A percentile compares a stretch with the other conserved stretches of the same genome.
These are phyloP conservation scores for Aspergillus cejpii DNA, from an alignment of 2,329 filamentous ascomycete genomes.

Conservation along the genomic window DNA sequence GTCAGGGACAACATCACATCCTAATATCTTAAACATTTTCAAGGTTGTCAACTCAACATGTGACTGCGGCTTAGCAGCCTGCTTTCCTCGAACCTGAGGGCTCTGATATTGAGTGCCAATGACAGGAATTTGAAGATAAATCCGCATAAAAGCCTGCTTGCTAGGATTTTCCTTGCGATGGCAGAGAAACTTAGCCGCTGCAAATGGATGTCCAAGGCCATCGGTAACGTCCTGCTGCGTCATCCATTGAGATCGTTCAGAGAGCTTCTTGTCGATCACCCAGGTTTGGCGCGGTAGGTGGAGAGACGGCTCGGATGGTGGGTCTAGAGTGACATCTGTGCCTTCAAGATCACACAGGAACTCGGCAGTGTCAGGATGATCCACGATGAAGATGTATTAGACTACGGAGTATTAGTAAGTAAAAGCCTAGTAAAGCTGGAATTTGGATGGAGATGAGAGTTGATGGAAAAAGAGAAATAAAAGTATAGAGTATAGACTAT, in stretches of 20 bases:
- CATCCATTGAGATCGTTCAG: constrained; percentile 5
- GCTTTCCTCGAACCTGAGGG: constrained; percentile 5
- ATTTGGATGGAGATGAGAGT: not conserved
- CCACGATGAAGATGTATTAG: not conserved
- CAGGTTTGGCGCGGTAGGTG: constrained; percentile 8
- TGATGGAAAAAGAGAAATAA: not conserved
- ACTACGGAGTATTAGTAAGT: too few species aligned
- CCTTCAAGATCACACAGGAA: constrained; percentile 8
- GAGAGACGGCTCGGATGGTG: constrained; percentile 7
- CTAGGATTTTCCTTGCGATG: constrained; percentile 4
- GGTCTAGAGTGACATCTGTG: constrained; percentile 9
- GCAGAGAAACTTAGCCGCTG: constrained; percentile 11
- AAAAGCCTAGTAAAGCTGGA: too few species aligned
- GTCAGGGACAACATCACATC: constrained; percentile 14
- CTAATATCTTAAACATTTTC: constrained; percentile 12
- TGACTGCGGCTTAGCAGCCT: constrained; percentile 4
- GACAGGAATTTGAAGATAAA: constrained; percentile 11
- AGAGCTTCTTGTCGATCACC: constrained; percentile 12
- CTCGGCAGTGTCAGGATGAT: constrained; percentile 5
- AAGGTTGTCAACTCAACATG: constrained; percentile 17
- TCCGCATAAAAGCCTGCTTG: constrained; percentile 11
- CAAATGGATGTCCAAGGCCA: constrained; percentile 8
- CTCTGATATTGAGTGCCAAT: constrained; percentile 5
- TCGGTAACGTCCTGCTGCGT: constrained; percentile 9
- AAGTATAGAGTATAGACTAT: too few species aligned